Evolutionary conservation across 441 rosid genomes (phyloP).

Genomic region (Macaranga tanarius): DNA sequence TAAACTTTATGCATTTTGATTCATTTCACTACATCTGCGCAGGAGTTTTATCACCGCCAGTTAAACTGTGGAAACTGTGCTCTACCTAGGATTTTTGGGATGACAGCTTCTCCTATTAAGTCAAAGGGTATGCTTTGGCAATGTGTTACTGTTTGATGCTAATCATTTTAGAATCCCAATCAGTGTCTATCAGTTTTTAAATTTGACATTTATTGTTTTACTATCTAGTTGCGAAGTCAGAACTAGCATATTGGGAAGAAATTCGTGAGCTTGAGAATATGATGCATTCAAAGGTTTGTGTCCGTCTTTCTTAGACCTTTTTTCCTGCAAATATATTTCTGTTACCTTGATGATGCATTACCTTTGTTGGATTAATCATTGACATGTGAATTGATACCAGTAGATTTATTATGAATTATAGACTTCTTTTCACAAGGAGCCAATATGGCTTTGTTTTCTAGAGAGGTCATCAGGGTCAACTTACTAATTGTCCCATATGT

Average conservation of each 20-base stretch:
- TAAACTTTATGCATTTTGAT: slow-evolving; percentile 7
- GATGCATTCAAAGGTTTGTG: slow-evolving; percentile 80
- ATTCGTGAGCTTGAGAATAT: slow-evolving; percentile 66
- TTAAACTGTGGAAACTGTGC: slow-evolving; percentile 30
- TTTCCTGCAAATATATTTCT: not conserved
- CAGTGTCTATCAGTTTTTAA: not conserved
- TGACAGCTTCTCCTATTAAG: slow-evolving; percentile 95
- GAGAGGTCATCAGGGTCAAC: not conserved
- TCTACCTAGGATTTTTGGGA: slow-evolving; percentile 85
- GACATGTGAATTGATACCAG: not conserved
- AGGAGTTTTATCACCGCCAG: slow-evolving; percentile 81
- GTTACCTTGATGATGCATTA: not conserved
- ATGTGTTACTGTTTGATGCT: slow-evolving; percentile 3
- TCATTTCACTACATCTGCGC: slow-evolving; percentile 27
- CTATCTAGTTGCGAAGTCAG: slow-evolving; percentile 46
- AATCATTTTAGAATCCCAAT: not conserved
- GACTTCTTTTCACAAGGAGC: not conserved
- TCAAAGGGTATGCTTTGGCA: slow-evolving; percentile 52
- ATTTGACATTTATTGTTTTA: slow-evolving; percentile 3
- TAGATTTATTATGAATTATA: not conserved
- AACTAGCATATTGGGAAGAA: slow-evolving; percentile 43
- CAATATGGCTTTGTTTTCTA: not conserved
- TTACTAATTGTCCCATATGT: no score
- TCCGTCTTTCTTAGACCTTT: slow-evolving; percentile 14
- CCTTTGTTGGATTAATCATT: not conserved